Percentiles rank a stretch among this genome's conserved stretches.
phyloP scores from a whole-genome alignment of 352 stramenopile genomes.

The Phytophthora megakarya region DNA sequence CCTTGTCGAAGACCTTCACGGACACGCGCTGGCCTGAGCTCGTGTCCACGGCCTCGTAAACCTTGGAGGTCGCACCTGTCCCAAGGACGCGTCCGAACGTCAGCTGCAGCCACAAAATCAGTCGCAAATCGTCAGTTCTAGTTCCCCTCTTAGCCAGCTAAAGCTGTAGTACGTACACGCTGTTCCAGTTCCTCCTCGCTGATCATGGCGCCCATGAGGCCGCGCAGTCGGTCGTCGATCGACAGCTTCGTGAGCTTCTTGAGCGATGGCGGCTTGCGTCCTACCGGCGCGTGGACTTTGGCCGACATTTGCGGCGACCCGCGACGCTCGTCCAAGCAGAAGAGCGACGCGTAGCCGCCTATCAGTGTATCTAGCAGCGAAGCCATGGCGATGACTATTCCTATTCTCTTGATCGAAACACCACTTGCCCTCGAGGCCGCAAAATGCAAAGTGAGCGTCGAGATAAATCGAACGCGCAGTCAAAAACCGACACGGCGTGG shows the following conservation, averaged over 20 bases:
- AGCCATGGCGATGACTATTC: conserved; percentile 12
- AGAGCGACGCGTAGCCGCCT: conserved; percentile 45
- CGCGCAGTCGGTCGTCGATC: conserved; percentile 67
- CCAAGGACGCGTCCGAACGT: conserved; percentile 67
- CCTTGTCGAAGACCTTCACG: conserved; percentile 88
- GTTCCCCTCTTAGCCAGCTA: conserved; percentile 1
- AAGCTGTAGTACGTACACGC: conserved; percentile 36
- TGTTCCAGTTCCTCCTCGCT: conserved; percentile 61
- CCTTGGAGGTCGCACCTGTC: conserved; percentile 76
- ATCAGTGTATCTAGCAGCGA: conserved; percentile 35
- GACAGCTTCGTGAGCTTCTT: conserved; percentile 43
- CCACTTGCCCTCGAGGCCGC: conserved; percentile 10
- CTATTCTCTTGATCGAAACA: not conserved
- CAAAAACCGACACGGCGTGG: conserved; percentile 22
- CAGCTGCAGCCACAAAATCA: conserved; percentile 45
- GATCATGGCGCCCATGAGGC: conserved; percentile 65
- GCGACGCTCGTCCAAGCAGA: conserved; percentile 47
- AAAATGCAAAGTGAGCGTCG: conserved; percentile 35
- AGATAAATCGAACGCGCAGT: conserved; percentile 7
- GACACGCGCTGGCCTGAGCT: conserved; percentile 54
- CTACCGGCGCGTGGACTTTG: conserved; percentile 40
- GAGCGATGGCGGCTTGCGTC: not conserved
- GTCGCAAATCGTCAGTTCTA: conserved; percentile 26
- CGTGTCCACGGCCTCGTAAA: conserved; percentile 70
- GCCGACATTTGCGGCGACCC: conserved; percentile 35